phyloP scores from a whole-genome alignment of 2,329 filamentous ascomycete genomes.

The Diplodia intermedia region DNA sequence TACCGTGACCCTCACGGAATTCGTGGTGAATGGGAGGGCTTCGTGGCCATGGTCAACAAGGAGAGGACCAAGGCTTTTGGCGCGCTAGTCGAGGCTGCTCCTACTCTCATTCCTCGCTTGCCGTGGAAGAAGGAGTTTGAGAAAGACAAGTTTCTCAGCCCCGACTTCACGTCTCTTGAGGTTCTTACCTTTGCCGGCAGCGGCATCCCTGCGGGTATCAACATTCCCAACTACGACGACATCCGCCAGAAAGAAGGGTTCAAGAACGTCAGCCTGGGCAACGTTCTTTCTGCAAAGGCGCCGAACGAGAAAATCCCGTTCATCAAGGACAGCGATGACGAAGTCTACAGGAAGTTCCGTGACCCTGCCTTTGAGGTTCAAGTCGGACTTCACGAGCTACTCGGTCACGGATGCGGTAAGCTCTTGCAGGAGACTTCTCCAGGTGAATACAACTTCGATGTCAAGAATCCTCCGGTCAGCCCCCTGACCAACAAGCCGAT shows the following conservation, averaged over 20 bases:
- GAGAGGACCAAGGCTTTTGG: slow-evolving; percentile 89
- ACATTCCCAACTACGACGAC: slow-evolving; percentile 64
- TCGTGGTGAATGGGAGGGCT: slow-evolving; percentile 62
- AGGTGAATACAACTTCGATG: slow-evolving; percentile 87
- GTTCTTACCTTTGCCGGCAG: slow-evolving; percentile 79
- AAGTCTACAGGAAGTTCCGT: slow-evolving; percentile 80
- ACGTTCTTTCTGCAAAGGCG: slow-evolving; percentile 88
- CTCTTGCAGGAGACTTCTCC: slow-evolving; percentile 86
- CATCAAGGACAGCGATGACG: slow-evolving; percentile 78
- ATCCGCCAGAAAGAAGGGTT: slow-evolving; percentile 79
- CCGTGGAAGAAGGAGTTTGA: slow-evolving; percentile 91
- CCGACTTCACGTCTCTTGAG: slow-evolving; percentile 94
- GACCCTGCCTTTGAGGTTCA: slow-evolving; percentile 93
- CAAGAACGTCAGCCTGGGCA: slow-evolving; percentile 93
- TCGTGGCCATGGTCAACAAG: slow-evolving; percentile 75
- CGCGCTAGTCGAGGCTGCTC: slow-evolving; percentile 80
- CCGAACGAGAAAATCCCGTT: slow-evolving; percentile 93
- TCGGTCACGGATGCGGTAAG: slow-evolving; percentile 91
- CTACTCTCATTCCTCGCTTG: slow-evolving; percentile 82
- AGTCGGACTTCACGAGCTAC: slow-evolving; percentile 90
- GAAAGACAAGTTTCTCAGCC: slow-evolving; percentile 93
- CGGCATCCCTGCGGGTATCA: slow-evolving; percentile 66
- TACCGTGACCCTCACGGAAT: slow-evolving; percentile 63
- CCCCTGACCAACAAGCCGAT: slow-evolving; percentile 80
- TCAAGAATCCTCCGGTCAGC: slow-evolving; percentile 78